A percentile compares a stretch with the other conserved stretches of the same genome.
Evolutionary conservation across 495 filamentous ascomycete genomes (phyloP).

Genomic region (Acidiella bohemica): DNA sequence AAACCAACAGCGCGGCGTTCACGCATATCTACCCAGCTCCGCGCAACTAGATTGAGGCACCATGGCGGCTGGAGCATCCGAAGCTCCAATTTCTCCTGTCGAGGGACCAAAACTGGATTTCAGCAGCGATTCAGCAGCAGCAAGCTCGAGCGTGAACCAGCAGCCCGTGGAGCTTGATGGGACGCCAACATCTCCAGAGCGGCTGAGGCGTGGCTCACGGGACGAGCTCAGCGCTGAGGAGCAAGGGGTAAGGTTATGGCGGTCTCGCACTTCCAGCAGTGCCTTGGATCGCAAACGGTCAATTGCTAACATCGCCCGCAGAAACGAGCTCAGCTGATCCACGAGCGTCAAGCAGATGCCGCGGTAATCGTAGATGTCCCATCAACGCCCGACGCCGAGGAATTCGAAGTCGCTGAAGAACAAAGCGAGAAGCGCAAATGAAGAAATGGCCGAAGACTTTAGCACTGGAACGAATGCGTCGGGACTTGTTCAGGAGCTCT

Average conservation of each 20-base stretch:
- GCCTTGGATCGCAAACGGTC: not conserved
- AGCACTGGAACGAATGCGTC: too few species aligned
- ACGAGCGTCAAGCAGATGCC: conserved; percentile 23
- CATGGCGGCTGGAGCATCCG: not conserved
- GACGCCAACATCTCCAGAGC: conserved; percentile 17
- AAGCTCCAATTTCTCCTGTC: conserved; percentile 13
- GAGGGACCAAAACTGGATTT: conserved; percentile 5
- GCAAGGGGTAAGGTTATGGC: conserved; percentile 23
- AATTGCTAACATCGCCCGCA: conserved; percentile 4
- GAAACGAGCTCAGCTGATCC: conserved; percentile 22
- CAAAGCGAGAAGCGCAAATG: too few species aligned
- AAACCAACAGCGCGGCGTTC: too few species aligned
- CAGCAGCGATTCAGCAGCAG: too few species aligned
- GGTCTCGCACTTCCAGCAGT: too few species aligned
- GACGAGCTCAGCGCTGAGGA: conserved; percentile 20
- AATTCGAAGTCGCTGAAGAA: conserved; percentile 21
- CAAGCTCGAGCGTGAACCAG: too few species aligned
- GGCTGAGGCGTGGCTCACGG: conserved; percentile 5
- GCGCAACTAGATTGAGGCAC: too few species aligned
- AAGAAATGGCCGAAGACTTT: too few species aligned
- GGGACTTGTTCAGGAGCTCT: too few species aligned
- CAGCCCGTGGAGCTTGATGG: conserved; percentile 28
- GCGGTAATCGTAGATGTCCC: conserved; percentile 29
- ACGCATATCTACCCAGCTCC: too few species aligned
- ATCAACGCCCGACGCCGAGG: conserved; percentile 23